phyloP scores from a whole-genome alignment of 139 green algal species.

The Closterium sp. region DNA sequence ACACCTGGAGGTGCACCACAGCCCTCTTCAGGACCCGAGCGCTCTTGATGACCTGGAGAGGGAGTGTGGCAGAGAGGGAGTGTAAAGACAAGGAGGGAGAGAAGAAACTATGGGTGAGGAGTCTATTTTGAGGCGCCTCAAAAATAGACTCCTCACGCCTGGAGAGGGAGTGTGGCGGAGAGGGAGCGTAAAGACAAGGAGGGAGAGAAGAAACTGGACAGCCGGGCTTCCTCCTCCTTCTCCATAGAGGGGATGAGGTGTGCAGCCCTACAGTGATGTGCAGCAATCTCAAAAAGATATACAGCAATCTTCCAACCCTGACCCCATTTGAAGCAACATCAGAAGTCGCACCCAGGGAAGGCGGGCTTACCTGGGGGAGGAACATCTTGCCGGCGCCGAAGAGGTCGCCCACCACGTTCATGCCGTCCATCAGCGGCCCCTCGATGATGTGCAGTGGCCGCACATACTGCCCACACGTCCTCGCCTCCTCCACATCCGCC shows the following conservation, averaged over 20 bases:
- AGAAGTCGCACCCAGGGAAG: too few relatives aligned
- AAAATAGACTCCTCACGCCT: too few relatives aligned
- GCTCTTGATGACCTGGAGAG: slow-evolving; percentile 94
- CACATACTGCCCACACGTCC: slow-evolving; percentile 66
- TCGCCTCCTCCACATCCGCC: slow-evolving; percentile 88
- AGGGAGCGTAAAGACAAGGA: too few relatives aligned
- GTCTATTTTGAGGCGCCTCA: too few relatives aligned
- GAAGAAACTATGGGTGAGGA: too few relatives aligned
- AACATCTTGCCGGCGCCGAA: slow-evolving; percentile 99
- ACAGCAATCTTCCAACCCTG: too few relatives aligned
- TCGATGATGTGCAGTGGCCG: slow-evolving; percentile 93
- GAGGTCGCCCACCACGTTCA: slow-evolving; percentile 98
- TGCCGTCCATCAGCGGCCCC: slow-evolving; percentile 97
- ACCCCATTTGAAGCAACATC: too few relatives aligned
- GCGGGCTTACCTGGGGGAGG: slow-evolving; percentile 76
- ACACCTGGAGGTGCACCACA: slow-evolving; percentile 65
- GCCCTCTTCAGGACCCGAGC: slow-evolving; percentile 98
- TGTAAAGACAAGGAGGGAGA: too few relatives aligned
- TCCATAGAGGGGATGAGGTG: slow-evolving; percentile 98
- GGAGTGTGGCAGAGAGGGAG: too few relatives aligned
- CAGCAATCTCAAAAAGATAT: too few relatives aligned
- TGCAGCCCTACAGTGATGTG: too few relatives aligned
- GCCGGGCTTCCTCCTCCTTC: slow-evolving; percentile 69
- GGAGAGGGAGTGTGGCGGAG: too few relatives aligned
- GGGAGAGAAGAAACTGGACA: slow-evolving; percentile 35